Conservation (phyloP, 352 stramenopile species). For the Hyaloperonospora brassicae region DNA sequence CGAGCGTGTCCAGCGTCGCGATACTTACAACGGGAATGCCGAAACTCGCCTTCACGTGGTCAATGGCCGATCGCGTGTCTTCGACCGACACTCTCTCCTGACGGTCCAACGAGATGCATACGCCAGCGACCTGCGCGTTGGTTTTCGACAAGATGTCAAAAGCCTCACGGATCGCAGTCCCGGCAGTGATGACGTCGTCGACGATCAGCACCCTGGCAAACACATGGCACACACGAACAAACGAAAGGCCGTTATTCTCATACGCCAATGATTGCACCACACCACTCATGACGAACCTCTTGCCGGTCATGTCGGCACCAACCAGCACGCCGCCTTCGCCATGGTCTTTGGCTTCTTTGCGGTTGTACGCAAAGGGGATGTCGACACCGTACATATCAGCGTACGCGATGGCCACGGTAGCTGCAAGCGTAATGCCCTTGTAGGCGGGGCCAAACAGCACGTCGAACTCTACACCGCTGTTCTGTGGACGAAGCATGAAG, state of each 20-base stretch:
- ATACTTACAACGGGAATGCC: conserved; percentile 91
- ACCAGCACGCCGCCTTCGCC: conserved; percentile 96
- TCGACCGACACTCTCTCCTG: conserved; percentile 94
- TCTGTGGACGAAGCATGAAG: conserved; percentile 28
- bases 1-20: conserved; percentile 89
- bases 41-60: conserved; percentile 88
- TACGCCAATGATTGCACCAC: neutral
- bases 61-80: conserved; percentile 90
- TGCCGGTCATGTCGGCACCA: conserved; percentile 90
- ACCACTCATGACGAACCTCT: conserved; percentile 52
- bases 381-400: conserved; percentile 87
- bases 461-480: conserved; percentile 92
- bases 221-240: conserved; percentile 1
- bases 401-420: conserved; percentile 91
- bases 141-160: conserved; percentile 86
- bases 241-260: neutral
- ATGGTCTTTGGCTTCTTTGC: conserved; percentile 99
- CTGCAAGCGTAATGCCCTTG: conserved; percentile 98
- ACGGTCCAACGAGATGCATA: conserved; percentile 96
- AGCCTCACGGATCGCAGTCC: conserved; percentile 96
- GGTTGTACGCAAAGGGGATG: conserved; percentile 97
- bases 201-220: conserved; percentile 91
- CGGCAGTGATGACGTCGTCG: conserved; percentile 99
- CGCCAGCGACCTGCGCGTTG: conserved; percentile 90
- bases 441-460: conserved; percentile 99